Base-by-base conservation (phyloP, 2,329 filamentous ascomycete species). In the Alternaria arbusti region DNA sequence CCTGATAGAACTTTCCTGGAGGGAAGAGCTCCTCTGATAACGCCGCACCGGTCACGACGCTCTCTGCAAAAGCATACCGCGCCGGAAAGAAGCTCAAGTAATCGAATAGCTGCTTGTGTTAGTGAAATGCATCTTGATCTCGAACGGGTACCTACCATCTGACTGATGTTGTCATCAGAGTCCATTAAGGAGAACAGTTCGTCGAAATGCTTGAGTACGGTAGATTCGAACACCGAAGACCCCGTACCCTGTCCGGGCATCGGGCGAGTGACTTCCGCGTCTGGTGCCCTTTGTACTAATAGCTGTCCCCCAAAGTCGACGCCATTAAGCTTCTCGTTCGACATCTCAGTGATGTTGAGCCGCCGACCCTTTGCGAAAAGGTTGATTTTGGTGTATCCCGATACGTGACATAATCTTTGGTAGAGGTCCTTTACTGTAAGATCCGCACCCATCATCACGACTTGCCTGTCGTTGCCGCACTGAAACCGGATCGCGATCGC, bases 121-220 rank as follows among this genome's bases (percentile, higher is more conserved):
- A 77, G 70, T 43, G 57, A 46, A 22, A 3, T 28, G 13, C 46
- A 20, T 7, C 28, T 26, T 15, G 13, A 58, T 9, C 8, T 10
- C 25, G n/a, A 30, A 10, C n/a, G 23, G 10, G 9, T 40, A 64
- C 69, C 60, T 56, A 74, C 74, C 68, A 70, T 59, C 60, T 70
- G 68, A 61, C 79, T 81, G 15, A 74, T 74, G 3, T 59, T 57
- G 61, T 94, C 89, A 47, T 92, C 87, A 81, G 94, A 87, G 67
- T 89, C 88, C 57, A 98, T 84, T 72, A 95, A 91, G 46, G 88
- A 87, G 85, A 96, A 97, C 23, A 99, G 82, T 64, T 95, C 89
- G 57, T 92, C 87, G 73, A 97, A 97, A 78, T 96, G 92, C 61
- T 89, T 86, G 69, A 96, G 83, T 22, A 98, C 89, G 71, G 95